Evolutionary conservation across 257 asterid species (phyloP), one percentile per base, ranked within the genome.

Genomic region (Eustoma russellianum): DNA sequence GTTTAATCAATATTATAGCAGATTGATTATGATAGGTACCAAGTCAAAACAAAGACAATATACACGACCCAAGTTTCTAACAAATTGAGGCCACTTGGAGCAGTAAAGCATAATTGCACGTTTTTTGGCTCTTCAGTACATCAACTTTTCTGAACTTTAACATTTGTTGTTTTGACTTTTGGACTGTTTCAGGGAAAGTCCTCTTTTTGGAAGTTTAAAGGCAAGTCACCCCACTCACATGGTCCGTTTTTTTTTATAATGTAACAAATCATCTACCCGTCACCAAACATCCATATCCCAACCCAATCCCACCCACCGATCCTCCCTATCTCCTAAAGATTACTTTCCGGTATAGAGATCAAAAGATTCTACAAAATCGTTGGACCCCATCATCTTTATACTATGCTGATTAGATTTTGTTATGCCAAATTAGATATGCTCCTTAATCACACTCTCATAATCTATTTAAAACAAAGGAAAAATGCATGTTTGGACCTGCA

Each of bases 201-300:
- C 91, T 86, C 94, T 81, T 83, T 86, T 83, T 79, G 88, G 91
- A 81, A 79, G n/a, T 73, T 66, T 81, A 77, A 83, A 83, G 86
- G 72, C 73, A 55, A 65, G 68, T 64, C 73, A 70, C 95, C 91
- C 93, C 82, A 83, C 88, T 56, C 93, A 85, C 93, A 76, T 82
- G 95, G 55, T 66, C 56, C 79, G 94, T 81, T 79, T 83, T 80
- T 64, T 64, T n/a, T n/a, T n/a, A n/a, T n/a, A n/a, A n/a, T n/a
- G n/a, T n/a, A n/a, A n/a, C n/a, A n/a, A n/a, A n/a, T n/a, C n/a
- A n/a, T n/a, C n/a, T 77, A 62, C 77, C 72, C 66, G 54, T 74
- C 68, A 55, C 53, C 49, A 60, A 56, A 50, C 66, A 53, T 67
- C 60, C 13, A n/a, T n/a, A 35, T n/a, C n/a, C 41, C 41, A 41